Evolutionary conservation across 83 land plant species (phyloP), one percentile per base, ranked within the genome.

Genomic region (Larix sibirica): DNA sequence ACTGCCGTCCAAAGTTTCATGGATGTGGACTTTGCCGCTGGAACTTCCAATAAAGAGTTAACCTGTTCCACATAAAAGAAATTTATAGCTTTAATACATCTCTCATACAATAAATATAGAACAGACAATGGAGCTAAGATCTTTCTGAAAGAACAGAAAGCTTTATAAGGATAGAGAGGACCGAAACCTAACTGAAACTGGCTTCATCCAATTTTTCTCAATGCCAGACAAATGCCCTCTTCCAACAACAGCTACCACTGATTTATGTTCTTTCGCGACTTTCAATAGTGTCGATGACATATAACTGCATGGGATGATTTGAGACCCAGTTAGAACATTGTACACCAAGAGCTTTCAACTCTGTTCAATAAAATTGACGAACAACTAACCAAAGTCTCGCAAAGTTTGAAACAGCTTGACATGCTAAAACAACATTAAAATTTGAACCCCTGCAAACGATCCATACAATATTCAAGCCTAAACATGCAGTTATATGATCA

Each of bases 241-340:
- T 21, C 99, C 99, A 85, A 97, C 95, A 82, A 97, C 98, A 38
- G 96, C 99, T 69, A 97, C 98, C n/a, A 97, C 94, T 81, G 99
- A 93, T 62, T 84, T 77, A 79, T 91, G 87, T 62, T 91, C 88
- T 6, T 85, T 87, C 1, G 97, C 99, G 81, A 95, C 85, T 80
- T 75, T 84, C 54, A 89, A 83, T 78, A 97, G 85, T 77, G 86
- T 87, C 18, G 92, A 88, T 59, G 96, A 92, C 99, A 97, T 97
- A 80, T 90, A 97, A 88, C 98, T 96, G 88, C 42, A 87, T 60
- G 70, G 74, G 3, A 61, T 17, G 81, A 82, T 47, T 44, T 31
- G 20, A 68, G 21, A 23, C 23, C 16, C 16, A 69, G 80, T 44
- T 50, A 44, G 59, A 75, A 26, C 17, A 7, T 44, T 75, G 54